phyloP scores from a whole-genome alignment of 352 stramenopile genomes.

The Pythium phragmiticola region DNA sequence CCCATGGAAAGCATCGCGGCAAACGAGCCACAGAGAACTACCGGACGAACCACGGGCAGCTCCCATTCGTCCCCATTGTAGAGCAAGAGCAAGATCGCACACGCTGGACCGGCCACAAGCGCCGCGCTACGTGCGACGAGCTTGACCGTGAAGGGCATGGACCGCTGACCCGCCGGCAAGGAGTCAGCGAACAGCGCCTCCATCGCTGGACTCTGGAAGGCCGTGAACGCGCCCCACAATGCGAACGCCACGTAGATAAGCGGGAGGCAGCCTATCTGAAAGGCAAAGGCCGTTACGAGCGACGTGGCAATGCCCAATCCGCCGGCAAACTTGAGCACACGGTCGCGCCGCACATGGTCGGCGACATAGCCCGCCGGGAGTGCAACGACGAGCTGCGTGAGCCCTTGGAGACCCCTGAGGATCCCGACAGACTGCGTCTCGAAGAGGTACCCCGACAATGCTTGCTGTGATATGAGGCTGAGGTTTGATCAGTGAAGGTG shows the following conservation, averaged over 20 bases:
- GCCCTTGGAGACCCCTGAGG: slow-evolving; percentile 46
- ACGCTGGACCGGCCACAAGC: slow-evolving; percentile 50
- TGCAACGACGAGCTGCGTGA: slow-evolving; percentile 52
- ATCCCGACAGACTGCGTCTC: slow-evolving; percentile 44
- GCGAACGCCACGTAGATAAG: slow-evolving; percentile 66
- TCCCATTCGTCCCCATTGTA: slow-evolving; percentile 78
- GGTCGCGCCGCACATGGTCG: slow-evolving; percentile 55
- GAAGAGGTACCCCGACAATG: slow-evolving; percentile 59
- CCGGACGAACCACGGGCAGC: slow-evolving; percentile 50
- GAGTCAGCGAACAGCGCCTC: slow-evolving; percentile 88
- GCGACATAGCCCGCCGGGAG: slow-evolving; percentile 56
- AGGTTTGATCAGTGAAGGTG: background rate
- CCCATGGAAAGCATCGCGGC: slow-evolving; percentile 59
- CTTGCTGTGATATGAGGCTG: slow-evolving; percentile 58
- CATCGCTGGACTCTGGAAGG: slow-evolving; percentile 69
- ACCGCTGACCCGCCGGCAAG: slow-evolving; percentile 60
- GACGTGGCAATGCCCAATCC: slow-evolving; percentile 39
- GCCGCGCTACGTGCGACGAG: slow-evolving; percentile 56
- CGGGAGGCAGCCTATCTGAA: slow-evolving; percentile 40
- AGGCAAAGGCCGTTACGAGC: slow-evolving; percentile 41
- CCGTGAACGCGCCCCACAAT: slow-evolving; percentile 79
- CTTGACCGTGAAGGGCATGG: slow-evolving; percentile 76
- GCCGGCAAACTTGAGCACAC: slow-evolving; percentile 40
- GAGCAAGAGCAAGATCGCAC: slow-evolving; percentile 65
- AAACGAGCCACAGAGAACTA: slow-evolving; percentile 67